Percentiles rank a stretch among this genome's conserved stretches.
Conservation (phyloP, 495 filamentous ascomycete genomes). For the Elaphomyces granulatus region DNA sequence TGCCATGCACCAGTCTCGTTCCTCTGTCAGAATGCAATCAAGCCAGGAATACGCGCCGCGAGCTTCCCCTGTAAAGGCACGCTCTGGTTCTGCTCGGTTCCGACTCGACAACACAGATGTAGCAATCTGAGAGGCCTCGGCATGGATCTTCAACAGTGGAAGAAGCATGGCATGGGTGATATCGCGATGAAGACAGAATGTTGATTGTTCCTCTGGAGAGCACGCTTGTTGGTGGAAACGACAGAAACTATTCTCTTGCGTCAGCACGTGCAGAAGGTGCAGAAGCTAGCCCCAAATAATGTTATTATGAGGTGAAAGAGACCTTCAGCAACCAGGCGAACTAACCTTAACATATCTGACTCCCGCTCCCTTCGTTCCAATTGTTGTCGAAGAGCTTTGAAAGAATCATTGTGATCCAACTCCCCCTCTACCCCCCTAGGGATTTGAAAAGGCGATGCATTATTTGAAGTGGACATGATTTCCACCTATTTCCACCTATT, state of each 20-base stretch:
- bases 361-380: slow-evolving; percentile 26
- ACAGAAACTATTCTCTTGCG: slow-evolving; percentile 31
- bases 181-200: slow-evolving; percentile 45
- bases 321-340: neutral
- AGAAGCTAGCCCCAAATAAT: neutral
- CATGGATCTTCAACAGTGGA: slow-evolving; percentile 42
- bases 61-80: slow-evolving; percentile 43
- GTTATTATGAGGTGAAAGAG: neutral
- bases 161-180: slow-evolving; percentile 45
- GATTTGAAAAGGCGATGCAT: slow-evolving; percentile 33
- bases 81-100: slow-evolving; percentile 39
- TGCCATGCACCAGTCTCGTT: slow-evolving; percentile 44
- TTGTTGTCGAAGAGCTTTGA: slow-evolving; percentile 28
- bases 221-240: slow-evolving; percentile 28
- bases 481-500: too few species aligned
- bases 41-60: slow-evolving; percentile 47
- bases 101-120: slow-evolving; percentile 28
- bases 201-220: slow-evolving; percentile 25
- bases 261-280: neutral
- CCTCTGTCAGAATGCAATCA: slow-evolving; percentile 42
- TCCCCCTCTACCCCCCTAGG: slow-evolving; percentile 22
- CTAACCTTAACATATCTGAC: neutral
- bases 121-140: slow-evolving; percentile 37
- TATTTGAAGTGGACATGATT: slow-evolving; percentile 17
- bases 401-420: slow-evolving; percentile 30